Evolutionary conservation across 352 stramenopile genomes (phyloP).

Genomic region (Phytopythium delawarense): DNA sequence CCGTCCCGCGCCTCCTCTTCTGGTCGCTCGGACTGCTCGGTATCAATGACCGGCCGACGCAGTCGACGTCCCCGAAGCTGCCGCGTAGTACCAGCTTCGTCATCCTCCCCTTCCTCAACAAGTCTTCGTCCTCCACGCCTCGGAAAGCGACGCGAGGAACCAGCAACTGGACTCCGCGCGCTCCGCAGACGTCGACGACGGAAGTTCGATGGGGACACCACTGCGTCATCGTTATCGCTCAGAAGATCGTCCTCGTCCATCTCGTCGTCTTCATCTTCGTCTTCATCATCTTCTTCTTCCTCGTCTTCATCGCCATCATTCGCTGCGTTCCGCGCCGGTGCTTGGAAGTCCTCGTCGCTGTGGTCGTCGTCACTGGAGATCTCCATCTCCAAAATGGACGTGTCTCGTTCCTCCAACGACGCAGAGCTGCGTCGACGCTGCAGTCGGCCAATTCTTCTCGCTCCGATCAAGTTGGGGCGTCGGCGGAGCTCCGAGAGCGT

Average conservation of each 20-base stretch:
- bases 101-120: conserved; percentile 7
- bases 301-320: conserved; percentile 59
- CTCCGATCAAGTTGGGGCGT: conserved; percentile 23
- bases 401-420: conserved; percentile 75
- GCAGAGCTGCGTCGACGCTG: conserved; percentile 28
- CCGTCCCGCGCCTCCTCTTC: neutral
- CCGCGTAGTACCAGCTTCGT: conserved; percentile 14
- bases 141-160: conserved; percentile 20
- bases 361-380: conserved; percentile 86
- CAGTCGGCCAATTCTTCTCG: conserved; percentile 17
- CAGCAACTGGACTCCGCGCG: conserved; percentile 13
- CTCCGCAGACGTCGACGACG: conserved; percentile 36
- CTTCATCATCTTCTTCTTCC: conserved; percentile 43
- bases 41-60: neutral
- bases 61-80: conserved; percentile 1
- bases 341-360: conserved; percentile 85
- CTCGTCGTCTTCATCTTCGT: conserved; percentile 40
- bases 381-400: conserved; percentile 75
- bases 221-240: conserved; percentile 38
- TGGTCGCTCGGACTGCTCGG: neutral
- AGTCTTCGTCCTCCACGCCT: conserved; percentile 35
- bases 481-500: conserved; percentile 62
- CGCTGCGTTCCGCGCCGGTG: conserved; percentile 33
- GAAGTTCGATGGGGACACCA: conserved; percentile 33
- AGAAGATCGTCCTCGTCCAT: conserved; percentile 50